Conservation (phyloP, 2,329 filamentous ascomycete genomes). For the Cadophora malorum region DNA sequence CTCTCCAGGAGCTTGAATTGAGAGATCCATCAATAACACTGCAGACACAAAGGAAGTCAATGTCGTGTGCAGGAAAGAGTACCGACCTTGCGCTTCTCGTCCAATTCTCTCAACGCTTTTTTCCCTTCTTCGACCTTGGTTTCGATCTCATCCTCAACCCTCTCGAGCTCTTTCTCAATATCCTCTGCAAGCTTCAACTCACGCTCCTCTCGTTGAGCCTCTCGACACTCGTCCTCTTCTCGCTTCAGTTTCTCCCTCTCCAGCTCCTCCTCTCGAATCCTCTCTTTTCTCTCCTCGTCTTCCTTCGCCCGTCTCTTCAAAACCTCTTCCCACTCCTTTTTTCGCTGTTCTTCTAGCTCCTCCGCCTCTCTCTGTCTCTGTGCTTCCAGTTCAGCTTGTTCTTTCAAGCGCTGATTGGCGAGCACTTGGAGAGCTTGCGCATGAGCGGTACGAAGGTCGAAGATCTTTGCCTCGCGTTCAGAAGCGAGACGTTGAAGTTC, state of each 20-base stretch:
- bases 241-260: conserved; percentile 26
- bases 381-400: conserved; percentile 33
- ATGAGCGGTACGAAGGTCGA: conserved; percentile 33
- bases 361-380: conserved; percentile 32
- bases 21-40: neutral
- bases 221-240: conserved; percentile 36
- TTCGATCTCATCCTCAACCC: conserved; percentile 42
- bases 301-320: conserved; percentile 30
- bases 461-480: conserved; percentile 37
- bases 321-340: conserved; percentile 33
- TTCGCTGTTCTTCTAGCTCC: conserved; percentile 28
- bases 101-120: conserved; percentile 34
- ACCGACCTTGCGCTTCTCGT: conserved; percentile 39
- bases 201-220: conserved; percentile 31
- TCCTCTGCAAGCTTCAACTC: conserved; percentile 33
- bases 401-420: conserved; percentile 30
- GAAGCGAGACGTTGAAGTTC: conserved; percentile 36
- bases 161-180: conserved; percentile 39
- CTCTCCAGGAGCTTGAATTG: neutral
- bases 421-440: conserved; percentile 34
- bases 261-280: conserved; percentile 29
- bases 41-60: neutral
- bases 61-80: neutral
- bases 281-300: conserved; percentile 32
- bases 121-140: conserved; percentile 37